phyloP scores from a whole-genome alignment of 208 protist genomes.

The Crithidia sp. region DNA sequence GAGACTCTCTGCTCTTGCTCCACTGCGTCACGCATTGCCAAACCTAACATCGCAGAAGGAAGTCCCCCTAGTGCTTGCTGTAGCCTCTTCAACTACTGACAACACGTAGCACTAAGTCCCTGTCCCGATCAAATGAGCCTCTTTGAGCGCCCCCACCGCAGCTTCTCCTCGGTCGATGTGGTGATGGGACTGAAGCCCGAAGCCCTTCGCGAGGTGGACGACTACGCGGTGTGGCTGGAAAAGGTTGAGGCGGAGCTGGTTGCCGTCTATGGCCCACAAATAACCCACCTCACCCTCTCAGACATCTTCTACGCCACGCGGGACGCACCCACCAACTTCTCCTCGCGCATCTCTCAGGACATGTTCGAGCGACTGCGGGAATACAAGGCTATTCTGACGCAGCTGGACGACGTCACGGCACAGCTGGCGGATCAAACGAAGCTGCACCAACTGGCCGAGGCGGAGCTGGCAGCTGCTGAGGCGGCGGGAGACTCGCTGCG shows the following conservation, averaged over 20 bases:
- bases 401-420: conserved; percentile 11
- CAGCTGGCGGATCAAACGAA: conserved; percentile 9
- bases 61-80: too few relatives aligned
- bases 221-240: conserved; percentile 48
- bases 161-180: conserved; percentile 40
- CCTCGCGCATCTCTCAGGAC: conserved; percentile 41
- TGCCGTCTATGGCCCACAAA: conserved; percentile 41
- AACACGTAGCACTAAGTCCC: too few relatives aligned
- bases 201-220: conserved; percentile 38
- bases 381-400: conserved; percentile 40
- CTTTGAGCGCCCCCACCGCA: conserved; percentile 67
- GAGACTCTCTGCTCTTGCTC: too few relatives aligned
- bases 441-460: conserved; percentile 13
- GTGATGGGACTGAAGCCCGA: conserved; percentile 60
- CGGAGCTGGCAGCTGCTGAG: conserved; percentile 2
- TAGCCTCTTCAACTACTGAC: too few relatives aligned
- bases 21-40: too few relatives aligned
- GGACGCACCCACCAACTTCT: conserved; percentile 33
- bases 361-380: conserved; percentile 49
- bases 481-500: conserved; percentile 23
- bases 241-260: conserved; percentile 52
- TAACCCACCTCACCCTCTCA: not conserved
- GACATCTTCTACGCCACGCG: conserved; percentile 60
- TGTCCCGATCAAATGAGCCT: conserved; percentile 28
- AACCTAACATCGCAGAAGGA: too few relatives aligned